A percentile compares a stretch with the other conserved stretches of the same genome.
Evolutionary conservation across 805 yeast genomes (phyloP).

Genomic region (Schwanniomyces polymorphus): DNA sequence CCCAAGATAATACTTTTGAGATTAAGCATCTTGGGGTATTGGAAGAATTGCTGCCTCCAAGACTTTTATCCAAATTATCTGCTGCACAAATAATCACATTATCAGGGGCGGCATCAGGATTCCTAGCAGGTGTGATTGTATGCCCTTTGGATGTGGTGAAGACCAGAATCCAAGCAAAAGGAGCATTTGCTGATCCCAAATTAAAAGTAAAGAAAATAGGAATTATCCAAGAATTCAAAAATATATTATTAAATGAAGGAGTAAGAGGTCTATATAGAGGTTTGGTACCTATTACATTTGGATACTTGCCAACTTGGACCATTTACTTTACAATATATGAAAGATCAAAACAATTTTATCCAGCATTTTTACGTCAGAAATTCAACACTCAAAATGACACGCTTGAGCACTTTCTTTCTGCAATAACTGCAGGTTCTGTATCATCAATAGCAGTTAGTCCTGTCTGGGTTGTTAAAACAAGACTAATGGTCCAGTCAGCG

Average conservation of each 20-base stretch:
- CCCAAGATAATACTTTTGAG: constrained; percentile 18
- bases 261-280: constrained; percentile 84
- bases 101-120: constrained; percentile 94
- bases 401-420: constrained; percentile 52
- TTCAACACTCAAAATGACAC: constrained; percentile 23
- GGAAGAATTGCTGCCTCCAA: constrained; percentile 19
- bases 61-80: constrained; percentile 23
- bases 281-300: constrained; percentile 85
- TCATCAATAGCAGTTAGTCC: constrained; percentile 89
- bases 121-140: constrained; percentile 82
- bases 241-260: constrained; percentile 79
- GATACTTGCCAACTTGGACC: constrained; percentile 98
- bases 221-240: constrained; percentile 58
- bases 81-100: constrained; percentile 67
- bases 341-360: constrained; percentile 60
- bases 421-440: constrained; percentile 85
- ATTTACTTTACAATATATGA: constrained; percentile 92
- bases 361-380: constrained; percentile 32
- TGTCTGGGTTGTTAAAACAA: constrained; percentile 95
- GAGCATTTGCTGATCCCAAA: constrained; percentile 35
- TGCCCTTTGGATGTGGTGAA: constrained; percentile 97
- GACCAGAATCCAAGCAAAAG: constrained; percentile 92
- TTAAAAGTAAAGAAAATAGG: constrained; percentile 52
- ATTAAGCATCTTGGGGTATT: constrained; percentile 16
- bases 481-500: constrained; percentile 84